Base-by-base conservation (phyloP, 2,329 filamentous ascomycete genomes). In the Colletotrichum sp. region DNA sequence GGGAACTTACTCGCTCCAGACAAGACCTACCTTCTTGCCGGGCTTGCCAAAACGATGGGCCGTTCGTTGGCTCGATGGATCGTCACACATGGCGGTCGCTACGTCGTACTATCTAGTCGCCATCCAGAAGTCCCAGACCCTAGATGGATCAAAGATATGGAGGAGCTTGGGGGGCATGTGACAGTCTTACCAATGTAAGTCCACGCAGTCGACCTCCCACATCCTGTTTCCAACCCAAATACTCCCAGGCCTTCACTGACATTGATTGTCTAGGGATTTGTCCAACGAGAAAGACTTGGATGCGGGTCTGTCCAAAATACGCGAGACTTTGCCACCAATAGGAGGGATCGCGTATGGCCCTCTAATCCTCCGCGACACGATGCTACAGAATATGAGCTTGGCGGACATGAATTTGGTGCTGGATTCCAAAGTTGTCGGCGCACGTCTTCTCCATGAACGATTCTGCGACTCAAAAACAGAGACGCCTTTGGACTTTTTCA, bases 291-390 rank as follows among this genome's bases (percentile, higher is more conserved):
- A 72, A 26, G 63, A 82, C 4, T 39, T 80, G 10, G 77, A 68
- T 66, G 69, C 77, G 30, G 62, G 79, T 13, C 60, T 72, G 4
- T 30, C 67, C 18, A 1, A 80, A 83, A 13, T 59, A 5, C 4
- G 44, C n/a, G 6, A 78, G 24, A 34, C 77, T 0, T 75, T 82
- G 69, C 84, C 84, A 0, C 81, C 82, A 0, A 84, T 89, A 39
- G 82, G 77, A 1, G 88, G 88, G 8, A 85, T 89, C 0, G 83
- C 81, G 1, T 83, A 89, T 49, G 88, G 83, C 1, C 87, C 88
- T 8, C 86, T 89, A 85, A 83, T 89, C 4, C 81, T 90, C 0
- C 72, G 79, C 3, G 87, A 89, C 72, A 73, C 24, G 34, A 70
- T 80, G 2, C 81, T 87, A 59, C 64, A 52, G 4, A 80, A 82